phyloP scores from a whole-genome alignment of 306 rosid species.

The Dryas drummondii region DNA sequence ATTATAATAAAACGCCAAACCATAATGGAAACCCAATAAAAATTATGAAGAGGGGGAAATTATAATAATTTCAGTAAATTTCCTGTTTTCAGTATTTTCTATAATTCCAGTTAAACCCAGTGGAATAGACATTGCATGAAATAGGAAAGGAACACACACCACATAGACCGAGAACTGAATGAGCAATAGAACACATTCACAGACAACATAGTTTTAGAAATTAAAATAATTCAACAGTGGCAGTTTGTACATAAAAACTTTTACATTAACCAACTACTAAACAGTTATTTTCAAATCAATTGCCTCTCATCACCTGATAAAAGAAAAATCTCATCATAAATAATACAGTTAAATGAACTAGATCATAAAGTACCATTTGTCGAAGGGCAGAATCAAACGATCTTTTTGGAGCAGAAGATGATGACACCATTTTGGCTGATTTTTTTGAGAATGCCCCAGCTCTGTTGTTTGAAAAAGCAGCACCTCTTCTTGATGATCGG shows the following conservation, averaged over 20 bases:
- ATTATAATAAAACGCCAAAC: not conserved
- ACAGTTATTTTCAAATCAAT: not conserved
- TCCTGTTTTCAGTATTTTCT: not conserved
- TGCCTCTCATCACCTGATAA: not conserved
- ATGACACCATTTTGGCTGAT: conserved; percentile 47
- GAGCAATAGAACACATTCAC: not conserved
- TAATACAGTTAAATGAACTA: not conserved
- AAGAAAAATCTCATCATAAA: not conserved
- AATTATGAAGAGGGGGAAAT: not conserved
- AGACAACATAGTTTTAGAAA: not conserved
- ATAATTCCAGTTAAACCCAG: conserved; percentile 2
- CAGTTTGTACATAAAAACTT: not conserved
- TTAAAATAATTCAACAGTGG: not conserved
- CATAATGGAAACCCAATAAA: not conserved
- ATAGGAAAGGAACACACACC: conserved; percentile 3
- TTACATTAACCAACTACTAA: not conserved
- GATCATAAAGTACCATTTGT: conserved; percentile 58
- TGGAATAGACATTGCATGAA: not conserved
- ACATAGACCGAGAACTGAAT: not conserved
- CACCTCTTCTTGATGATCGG: conserved; percentile 47
- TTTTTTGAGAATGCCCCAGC: conserved; percentile 57
- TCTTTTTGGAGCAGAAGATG: conserved; percentile 73
- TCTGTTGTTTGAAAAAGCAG: conserved; percentile 51
- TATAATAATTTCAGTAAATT: not conserved
- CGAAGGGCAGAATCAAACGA: conserved; percentile 69